Conservation (phyloP, 345 rosid species). For the Eucalyptus erythrocorys region DNA sequence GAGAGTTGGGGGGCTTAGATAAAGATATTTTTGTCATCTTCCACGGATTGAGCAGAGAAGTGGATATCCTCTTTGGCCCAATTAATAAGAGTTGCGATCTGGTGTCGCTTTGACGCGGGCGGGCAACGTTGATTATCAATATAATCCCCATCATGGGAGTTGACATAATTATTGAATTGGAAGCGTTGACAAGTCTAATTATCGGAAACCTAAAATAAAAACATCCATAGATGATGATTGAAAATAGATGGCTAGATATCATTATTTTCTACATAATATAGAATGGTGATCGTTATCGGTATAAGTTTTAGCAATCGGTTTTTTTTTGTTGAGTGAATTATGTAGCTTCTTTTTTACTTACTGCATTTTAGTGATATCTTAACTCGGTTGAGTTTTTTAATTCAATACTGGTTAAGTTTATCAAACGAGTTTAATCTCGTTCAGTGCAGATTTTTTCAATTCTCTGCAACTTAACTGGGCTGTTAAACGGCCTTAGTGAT, state of each 20-base stretch:
- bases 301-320: background rate
- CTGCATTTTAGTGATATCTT: background rate
- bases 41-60: background rate
- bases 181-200: background rate
- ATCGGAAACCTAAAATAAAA: background rate
- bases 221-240: background rate
- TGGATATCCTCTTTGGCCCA: background rate
- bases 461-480: background rate
- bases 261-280: background rate
- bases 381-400: background rate
- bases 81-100: background rate
- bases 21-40: background rate
- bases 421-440: background rate
- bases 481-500: background rate
- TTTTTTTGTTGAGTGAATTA: background rate
- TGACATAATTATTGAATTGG: background rate
- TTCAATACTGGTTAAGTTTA: background rate
- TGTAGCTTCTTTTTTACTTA: background rate
- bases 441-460: background rate
- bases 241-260: background rate
- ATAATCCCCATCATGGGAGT: background rate
- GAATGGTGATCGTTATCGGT: fast-evolving
- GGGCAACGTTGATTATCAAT: background rate
- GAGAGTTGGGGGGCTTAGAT: background rate
- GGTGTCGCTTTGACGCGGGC: background rate